phyloP scores from a whole-genome alignment of 2,329 filamentous ascomycete species.

The Knoxdaviesia capensis region DNA sequence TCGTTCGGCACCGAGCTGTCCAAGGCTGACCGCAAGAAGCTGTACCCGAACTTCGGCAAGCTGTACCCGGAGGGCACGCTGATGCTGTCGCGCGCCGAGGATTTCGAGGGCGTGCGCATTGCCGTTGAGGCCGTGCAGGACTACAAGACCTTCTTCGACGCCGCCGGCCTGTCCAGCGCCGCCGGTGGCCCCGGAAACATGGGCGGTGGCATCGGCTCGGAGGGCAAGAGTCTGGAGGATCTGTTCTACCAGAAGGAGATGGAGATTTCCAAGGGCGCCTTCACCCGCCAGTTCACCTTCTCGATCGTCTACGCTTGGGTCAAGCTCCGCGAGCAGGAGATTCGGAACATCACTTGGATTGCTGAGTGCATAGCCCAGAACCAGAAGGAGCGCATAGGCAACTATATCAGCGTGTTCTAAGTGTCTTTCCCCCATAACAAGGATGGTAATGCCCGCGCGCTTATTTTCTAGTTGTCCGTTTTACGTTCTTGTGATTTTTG shows the following conservation, averaged over 20 bases:
- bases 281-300: constrained; percentile 89
- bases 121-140: constrained; percentile 85
- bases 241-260: constrained; percentile 99
- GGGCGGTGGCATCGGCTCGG: constrained; percentile 56
- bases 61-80: constrained; percentile 86
- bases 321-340: constrained; percentile 97
- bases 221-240: constrained; percentile 84
- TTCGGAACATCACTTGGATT: constrained; percentile 98
- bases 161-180: constrained; percentile 57
- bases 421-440: not conserved
- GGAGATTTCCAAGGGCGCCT: constrained; percentile 89
- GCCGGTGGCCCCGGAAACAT: constrained; percentile 63
- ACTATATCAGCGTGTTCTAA: constrained; percentile 97
- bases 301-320: constrained; percentile 96
- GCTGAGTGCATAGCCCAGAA: constrained; percentile 98
- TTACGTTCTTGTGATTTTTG: too few relatives aligned
- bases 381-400: constrained; percentile 96
- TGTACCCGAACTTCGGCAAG: constrained; percentile 82
- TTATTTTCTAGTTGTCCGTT: too few relatives aligned
- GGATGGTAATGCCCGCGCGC: too few relatives aligned
- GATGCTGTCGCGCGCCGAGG: constrained; percentile 88
- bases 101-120: constrained; percentile 80
- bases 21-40: constrained; percentile 85
- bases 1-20: constrained; percentile 92
- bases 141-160: constrained; percentile 93